These are phyloP conservation scores for Teratosphaeria destructans DNA, from an alignment of 2,329 filamentous ascomycete species.

Conservation along the genomic window DNA sequence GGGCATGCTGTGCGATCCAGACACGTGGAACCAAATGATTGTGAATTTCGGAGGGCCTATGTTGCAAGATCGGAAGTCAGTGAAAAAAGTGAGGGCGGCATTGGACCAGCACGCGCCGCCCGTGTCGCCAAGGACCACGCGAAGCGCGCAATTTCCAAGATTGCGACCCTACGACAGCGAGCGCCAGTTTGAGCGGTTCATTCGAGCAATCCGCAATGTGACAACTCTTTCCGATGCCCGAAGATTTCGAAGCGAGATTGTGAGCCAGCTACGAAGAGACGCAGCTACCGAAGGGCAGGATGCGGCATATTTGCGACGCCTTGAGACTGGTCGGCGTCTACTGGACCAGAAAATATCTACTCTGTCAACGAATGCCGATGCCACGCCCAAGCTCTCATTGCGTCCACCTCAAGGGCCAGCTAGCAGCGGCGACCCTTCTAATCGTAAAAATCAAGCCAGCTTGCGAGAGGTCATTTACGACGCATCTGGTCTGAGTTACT, in stretches of 20 bases:
- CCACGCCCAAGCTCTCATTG: constrained; percentile 39
- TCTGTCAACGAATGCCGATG: constrained; percentile 37
- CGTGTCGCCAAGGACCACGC: constrained; percentile 38
- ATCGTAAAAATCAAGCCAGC: constrained; percentile 62
- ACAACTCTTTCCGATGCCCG: constrained; percentile 88
- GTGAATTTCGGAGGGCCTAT: constrained; percentile 66
- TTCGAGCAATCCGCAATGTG: constrained; percentile 76
- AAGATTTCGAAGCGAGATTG: constrained; percentile 81
- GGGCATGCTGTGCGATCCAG: constrained; percentile 73
- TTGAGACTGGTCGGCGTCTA: constrained; percentile 85
- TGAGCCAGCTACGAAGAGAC: constrained; percentile 83
- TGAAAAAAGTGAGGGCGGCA: constrained; percentile 80
- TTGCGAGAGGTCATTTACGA: constrained; percentile 81
- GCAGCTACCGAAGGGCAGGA: constrained; percentile 69
- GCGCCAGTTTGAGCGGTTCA: constrained; percentile 86
- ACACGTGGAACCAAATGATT: constrained; percentile 95
- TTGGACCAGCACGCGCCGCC: constrained; percentile 88
- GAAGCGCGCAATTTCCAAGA: constrained; percentile 58
- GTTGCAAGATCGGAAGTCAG: constrained; percentile 90
- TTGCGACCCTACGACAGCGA: constrained; percentile 77
- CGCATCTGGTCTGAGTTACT: constrained; percentile 84
- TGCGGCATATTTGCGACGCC: constrained; percentile 70
- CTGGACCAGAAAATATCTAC: constrained; percentile 82
- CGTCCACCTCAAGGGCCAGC: constrained; percentile 26
- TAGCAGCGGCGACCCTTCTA: constrained; percentile 32